Evolutionary conservation across 768 basidiomycete species (phyloP).

Genomic region (Podaxis sp.): DNA sequence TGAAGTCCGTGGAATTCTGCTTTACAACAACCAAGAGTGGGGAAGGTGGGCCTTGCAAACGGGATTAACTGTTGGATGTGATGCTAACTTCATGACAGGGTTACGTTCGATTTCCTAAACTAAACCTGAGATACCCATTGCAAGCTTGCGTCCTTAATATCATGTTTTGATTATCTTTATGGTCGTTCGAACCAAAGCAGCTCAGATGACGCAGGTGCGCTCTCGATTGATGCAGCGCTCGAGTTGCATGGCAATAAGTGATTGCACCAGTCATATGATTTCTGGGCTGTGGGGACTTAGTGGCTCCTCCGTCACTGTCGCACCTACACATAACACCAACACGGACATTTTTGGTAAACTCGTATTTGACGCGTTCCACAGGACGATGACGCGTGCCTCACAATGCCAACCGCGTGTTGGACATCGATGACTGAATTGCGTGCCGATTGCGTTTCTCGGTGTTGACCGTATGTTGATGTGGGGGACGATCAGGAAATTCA

Average conservation of each 20-base stretch:
- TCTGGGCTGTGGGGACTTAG: neutral
- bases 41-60: constrained; percentile 53
- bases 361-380: neutral
- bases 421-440: constrained; percentile 10
- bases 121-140: constrained; percentile 21
- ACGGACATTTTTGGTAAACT: neutral
- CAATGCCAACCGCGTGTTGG: neutral
- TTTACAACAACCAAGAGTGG: constrained; percentile 79
- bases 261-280: constrained; percentile 18
- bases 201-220: constrained; percentile 10
- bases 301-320: constrained; percentile 26
- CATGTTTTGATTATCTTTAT: constrained; percentile 1
- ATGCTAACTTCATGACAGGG: constrained; percentile 28
- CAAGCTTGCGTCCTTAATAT: neutral
- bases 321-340: constrained; percentile 26
- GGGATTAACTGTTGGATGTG: neutral
- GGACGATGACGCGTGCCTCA: neutral
- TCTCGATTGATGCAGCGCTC: constrained; percentile 10
- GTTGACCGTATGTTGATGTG: neutral
- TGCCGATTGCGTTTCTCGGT: constrained; percentile 12
- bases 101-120: constrained; percentile 48
- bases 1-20: constrained; percentile 79
- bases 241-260: neutral
- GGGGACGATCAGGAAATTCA: neutral
- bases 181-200: neutral